phyloP scores from a whole-genome alignment of 2,329 filamentous ascomycete genomes.

The Verticillium alfalfae region DNA sequence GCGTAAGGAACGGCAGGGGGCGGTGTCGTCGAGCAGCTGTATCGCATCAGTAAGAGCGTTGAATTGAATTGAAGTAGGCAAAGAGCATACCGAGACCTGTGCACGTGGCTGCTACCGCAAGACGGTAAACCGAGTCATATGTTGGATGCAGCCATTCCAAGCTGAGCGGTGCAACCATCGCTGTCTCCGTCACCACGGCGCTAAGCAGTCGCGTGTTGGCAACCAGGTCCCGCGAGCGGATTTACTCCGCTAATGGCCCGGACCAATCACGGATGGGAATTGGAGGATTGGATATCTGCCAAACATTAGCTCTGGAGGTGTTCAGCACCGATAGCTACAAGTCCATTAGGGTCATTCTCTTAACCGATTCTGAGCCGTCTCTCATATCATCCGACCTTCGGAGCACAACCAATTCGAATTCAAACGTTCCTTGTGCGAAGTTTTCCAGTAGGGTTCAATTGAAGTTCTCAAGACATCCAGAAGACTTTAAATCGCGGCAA shows the following conservation, averaged over 20 bases:
- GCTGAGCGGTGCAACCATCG: not conserved
- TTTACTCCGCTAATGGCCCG: not conserved
- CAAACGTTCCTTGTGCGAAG: too few species aligned
- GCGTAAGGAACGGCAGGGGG: not conserved
- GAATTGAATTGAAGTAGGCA: not conserved
- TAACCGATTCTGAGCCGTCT: too few species aligned
- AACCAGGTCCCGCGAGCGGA: not conserved
- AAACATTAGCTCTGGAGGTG: too few species aligned
- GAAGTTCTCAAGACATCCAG: too few species aligned
- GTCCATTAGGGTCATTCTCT: too few species aligned
- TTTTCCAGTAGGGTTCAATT: too few species aligned
- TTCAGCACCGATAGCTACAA: too few species aligned
- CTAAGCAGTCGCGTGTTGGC: not conserved
- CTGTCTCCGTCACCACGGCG: not conserved
- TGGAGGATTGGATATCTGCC: not conserved
- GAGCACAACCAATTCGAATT: too few species aligned
- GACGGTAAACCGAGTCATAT: not conserved
- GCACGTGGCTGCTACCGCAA: not conserved
- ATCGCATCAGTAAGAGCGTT: not conserved
- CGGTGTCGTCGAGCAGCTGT: not conserved
- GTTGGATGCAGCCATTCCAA: conserved; percentile 1
- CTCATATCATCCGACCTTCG: too few species aligned
- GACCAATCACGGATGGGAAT: not conserved
- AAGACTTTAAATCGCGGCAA: too few species aligned
- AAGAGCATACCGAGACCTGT: not conserved